Conservation (phyloP, 1,284 basidiomycete genomes). For the Ganoderma leucocontextum region DNA sequence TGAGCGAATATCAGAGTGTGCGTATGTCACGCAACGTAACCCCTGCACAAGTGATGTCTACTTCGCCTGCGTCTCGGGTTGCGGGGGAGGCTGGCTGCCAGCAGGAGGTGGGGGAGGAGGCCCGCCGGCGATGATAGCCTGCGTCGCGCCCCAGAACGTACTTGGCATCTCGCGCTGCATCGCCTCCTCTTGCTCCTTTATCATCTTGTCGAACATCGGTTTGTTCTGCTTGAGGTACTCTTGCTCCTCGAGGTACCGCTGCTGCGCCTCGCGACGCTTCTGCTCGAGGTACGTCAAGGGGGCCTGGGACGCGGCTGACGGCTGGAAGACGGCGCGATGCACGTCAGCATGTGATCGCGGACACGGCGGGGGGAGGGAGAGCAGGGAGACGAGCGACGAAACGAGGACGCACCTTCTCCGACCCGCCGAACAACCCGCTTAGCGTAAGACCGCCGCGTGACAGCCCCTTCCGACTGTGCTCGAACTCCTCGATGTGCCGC, state of each 20-base stretch:
- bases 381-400: background rate
- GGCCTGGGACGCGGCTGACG: conserved; percentile 47
- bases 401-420: conserved; percentile 40
- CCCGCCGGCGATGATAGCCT: conserved; percentile 29
- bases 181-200: conserved; percentile 86
- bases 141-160: conserved; percentile 42
- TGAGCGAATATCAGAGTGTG: background rate
- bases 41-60: background rate
- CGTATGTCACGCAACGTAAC: background rate
- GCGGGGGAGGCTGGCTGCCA: background rate
- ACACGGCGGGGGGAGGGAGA: conserved; percentile 5
- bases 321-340: background rate
- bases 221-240: conserved; percentile 88
- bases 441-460: conserved; percentile 61
- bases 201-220: conserved; percentile 79
- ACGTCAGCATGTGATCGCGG: conserved; percentile 5
- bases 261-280: conserved; percentile 89
- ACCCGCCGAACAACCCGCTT: conserved; percentile 67
- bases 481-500: conserved; percentile 86
- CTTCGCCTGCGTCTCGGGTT: background rate
- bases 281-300: conserved; percentile 91
- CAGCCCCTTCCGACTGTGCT: conserved; percentile 58
- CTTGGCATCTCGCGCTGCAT: conserved; percentile 69
- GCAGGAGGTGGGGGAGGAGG: conserved; percentile 26
- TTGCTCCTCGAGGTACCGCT: conserved; percentile 86